Evolutionary conservation across 192 early-diverging fungal species (phyloP), one percentile per base, ranked within the genome.

Genomic region (Endogone sp.): DNA sequence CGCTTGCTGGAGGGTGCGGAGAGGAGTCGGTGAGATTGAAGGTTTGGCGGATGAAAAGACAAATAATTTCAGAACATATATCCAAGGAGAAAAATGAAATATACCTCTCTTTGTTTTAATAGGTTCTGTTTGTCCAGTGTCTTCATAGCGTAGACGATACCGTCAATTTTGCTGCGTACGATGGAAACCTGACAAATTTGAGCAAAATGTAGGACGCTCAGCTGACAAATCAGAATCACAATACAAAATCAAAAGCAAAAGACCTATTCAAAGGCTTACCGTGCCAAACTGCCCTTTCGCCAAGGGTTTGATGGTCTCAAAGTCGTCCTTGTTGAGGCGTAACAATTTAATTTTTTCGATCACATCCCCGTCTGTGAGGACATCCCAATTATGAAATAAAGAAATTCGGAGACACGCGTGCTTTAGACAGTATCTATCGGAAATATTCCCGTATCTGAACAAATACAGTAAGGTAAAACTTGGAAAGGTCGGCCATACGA

Each of bases 91-190:
- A 16, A 49, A 54, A 44, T 10, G 56, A 69, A 23, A 27, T 80
- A 72, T 81, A 88, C 88, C 79, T 94, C 92, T 29, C 82, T 79
- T 60, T 90, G 85, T 24, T 84, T 84, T 30, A 93, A 72, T n/a
- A 93, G 78, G 37, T 87, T 88, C 28, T 81, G 72, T 66, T 92
- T 92, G 72, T 89, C 88, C 28, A 91, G 78, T 31, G 86, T 87
- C 66, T 92, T 92, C 90, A 94, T 91, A 10, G 93, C 93, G 75
- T 93, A 94, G 22, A 89, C 84, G 59, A 78, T 79, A 57, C 82
- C 81, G 72, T 91, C 86, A 11, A 82, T 75, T 56, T 88, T 92
- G 66, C 86, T 85, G 20, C 83, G 79, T 6, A 96, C 94, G 31
- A 96, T 89, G 56, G 90, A 92, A 21, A 96, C 91, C 89, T 91